Percentiles rank a stretch among this genome's conserved stretches.
Evolutionary conservation across 2,329 filamentous ascomycete genomes (phyloP).

Genomic region (Xylariaceae sp.): DNA sequence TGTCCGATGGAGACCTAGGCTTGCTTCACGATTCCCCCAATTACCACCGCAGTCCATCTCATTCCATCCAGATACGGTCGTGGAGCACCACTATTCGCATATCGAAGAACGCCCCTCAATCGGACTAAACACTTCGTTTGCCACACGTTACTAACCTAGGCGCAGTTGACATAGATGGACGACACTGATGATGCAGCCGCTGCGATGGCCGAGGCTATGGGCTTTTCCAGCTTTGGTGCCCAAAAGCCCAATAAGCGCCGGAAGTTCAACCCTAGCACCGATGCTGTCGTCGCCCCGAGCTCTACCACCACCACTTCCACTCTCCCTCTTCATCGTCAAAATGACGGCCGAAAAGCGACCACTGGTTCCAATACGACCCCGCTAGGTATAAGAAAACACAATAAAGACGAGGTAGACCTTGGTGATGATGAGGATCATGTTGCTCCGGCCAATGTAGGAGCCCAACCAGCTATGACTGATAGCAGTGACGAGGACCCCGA

Average conservation of each 20-base stretch:
- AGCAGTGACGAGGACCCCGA: conserved; percentile 23
- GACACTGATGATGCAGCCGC: conserved; percentile 46
- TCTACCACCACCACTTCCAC: conserved; percentile 37
- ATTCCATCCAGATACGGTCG: conserved; percentile 1
- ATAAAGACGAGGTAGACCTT: conserved; percentile 54
- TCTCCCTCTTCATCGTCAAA: conserved; percentile 27
- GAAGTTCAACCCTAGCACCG: conserved; percentile 64
- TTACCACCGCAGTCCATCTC: conserved; percentile 2
- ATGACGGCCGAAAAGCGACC: conserved; percentile 1
- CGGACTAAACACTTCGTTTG: background rate
- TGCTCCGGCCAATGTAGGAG: background rate
- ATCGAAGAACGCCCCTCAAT: background rate
- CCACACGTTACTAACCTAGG: background rate
- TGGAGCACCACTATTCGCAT: background rate
- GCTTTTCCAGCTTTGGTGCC: conserved; percentile 73
- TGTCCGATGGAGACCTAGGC: conserved; percentile 2
- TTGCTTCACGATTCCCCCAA: conserved; percentile 1
- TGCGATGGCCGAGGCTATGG: conserved; percentile 72
- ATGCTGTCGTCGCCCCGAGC: conserved; percentile 38
- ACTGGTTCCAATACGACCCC: conserved; percentile 47
- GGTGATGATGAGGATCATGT: conserved; percentile 40
- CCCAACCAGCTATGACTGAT: background rate
- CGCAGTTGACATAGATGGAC: conserved; percentile 29
- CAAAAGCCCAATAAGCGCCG: conserved; percentile 67
- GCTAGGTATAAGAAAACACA: conserved; percentile 46